These are phyloP conservation scores for Arctostaphylos glauca DNA, from an alignment of 148 eudicot genomes.

Conservation along the genomic window DNA sequence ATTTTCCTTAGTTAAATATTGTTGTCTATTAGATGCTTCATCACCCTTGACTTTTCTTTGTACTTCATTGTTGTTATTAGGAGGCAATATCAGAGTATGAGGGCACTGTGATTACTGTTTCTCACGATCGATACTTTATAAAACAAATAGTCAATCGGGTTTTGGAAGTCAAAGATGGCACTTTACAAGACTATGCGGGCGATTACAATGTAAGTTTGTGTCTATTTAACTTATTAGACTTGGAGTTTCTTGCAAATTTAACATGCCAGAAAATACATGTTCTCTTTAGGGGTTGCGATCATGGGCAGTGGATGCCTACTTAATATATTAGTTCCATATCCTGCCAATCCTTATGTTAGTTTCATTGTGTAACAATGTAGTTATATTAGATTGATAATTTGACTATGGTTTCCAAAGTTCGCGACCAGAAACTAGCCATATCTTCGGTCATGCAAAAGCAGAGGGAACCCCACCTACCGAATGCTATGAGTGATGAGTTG, in stretches of 20 bases:
- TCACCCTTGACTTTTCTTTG: constrained; percentile 2
- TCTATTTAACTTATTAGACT: not conserved
- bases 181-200: constrained; percentile 74
- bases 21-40: constrained; percentile 15
- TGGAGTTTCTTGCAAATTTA: not conserved
- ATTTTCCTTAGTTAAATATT: not conserved
- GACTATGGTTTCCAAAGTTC: not conserved
- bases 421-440: not conserved
- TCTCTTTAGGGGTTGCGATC: not conserved
- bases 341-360: too few relatives aligned
- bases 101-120: constrained; percentile 91
- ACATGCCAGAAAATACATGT: not conserved
- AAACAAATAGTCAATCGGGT: constrained; percentile 92
- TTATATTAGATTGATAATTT: not conserved
- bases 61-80: constrained; percentile 26
- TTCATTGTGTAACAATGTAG: too few relatives aligned
- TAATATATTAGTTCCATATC: too few relatives aligned
- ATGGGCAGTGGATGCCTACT: not conserved
- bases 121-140: constrained; percentile 94
- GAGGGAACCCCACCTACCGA: not conserved
- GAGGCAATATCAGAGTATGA: constrained; percentile 89
- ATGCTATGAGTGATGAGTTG: not conserved
- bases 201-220: constrained; percentile 76
- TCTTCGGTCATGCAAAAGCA: not conserved
- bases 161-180: constrained; percentile 83